Conservation (phyloP, 2,329 filamentous ascomycete species). For the Fonsecaea nubica region DNA sequence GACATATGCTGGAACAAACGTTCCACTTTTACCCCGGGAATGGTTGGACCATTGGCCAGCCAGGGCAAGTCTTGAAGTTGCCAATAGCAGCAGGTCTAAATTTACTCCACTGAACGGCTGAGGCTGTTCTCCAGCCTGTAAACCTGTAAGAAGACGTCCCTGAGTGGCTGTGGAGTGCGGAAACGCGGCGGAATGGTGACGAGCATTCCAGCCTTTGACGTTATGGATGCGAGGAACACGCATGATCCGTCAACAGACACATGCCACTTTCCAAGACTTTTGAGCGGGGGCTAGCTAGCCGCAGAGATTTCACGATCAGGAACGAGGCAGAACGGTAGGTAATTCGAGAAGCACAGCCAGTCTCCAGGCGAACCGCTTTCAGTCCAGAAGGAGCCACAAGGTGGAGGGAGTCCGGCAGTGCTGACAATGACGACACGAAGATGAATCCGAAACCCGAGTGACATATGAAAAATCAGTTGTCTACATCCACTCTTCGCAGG, state of each 20-base stretch:
- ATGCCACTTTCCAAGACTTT: conserved; percentile 15
- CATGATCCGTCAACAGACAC: conserved; percentile 35
- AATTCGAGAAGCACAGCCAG: conserved; percentile 4
- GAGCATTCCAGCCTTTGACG: conserved; percentile 11
- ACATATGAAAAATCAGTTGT: background rate
- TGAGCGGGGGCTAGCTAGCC: conserved; percentile 5
- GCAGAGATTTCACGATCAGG: conserved; percentile 27
- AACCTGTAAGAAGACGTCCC: conserved; percentile 22
- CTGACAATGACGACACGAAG: conserved; percentile 30
- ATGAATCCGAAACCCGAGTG: conserved; percentile 14
- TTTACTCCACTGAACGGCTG: conserved; percentile 20
- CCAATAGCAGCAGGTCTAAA: conserved; percentile 19
- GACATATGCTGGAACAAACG: conserved; percentile 14
- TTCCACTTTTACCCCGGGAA: conserved; percentile 14
- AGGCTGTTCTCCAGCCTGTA: conserved; percentile 13
- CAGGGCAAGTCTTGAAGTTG: conserved; percentile 22
- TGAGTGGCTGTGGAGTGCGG: conserved; percentile 20
- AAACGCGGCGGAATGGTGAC: conserved; percentile 9
- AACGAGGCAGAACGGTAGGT: conserved; percentile 26
- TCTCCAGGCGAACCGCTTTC: conserved; percentile 2
- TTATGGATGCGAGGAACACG: conserved; percentile 15
- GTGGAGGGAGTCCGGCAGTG: conserved; percentile 12
- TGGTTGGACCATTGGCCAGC: conserved; percentile 26
- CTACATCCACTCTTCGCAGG: conserved; percentile 1
- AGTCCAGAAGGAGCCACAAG: background rate